These are phyloP conservation scores for Rhizopogon vinicolor DNA, from an alignment of 768 basidiomycete species.

Conservation along the genomic window DNA sequence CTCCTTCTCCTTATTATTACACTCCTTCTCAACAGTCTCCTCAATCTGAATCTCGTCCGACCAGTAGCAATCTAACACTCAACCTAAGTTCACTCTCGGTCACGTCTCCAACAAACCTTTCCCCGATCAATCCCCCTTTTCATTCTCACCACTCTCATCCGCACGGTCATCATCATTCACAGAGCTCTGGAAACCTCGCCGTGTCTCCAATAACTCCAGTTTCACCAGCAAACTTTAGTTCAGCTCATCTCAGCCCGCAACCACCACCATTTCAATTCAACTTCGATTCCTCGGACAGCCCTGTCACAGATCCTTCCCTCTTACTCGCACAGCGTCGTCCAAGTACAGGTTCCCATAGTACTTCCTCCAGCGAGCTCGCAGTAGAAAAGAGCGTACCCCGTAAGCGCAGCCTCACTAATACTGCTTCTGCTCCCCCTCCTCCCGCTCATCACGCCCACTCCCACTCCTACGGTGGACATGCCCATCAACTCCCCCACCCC, in stretches of 20 bases:
- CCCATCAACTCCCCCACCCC: slow-evolving; percentile 19
- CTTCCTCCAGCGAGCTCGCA: slow-evolving; percentile 42
- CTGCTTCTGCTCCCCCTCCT: slow-evolving; percentile 29
- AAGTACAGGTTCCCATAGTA: slow-evolving; percentile 31
- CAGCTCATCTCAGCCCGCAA: slow-evolving; percentile 38
- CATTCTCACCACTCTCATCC: slow-evolving; percentile 11
- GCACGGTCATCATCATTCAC: slow-evolving; percentile 18
- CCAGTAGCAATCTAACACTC: slow-evolving; percentile 49
- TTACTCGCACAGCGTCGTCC: slow-evolving; percentile 30
- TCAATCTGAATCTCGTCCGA: slow-evolving; percentile 17
- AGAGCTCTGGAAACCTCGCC: slow-evolving; percentile 16
- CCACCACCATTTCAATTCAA: slow-evolving; percentile 45
- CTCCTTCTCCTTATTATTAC: slow-evolving; percentile 19
- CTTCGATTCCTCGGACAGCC: slow-evolving; percentile 34
- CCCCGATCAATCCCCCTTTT: slow-evolving; percentile 50
- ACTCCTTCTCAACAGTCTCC: slow-evolving; percentile 7
- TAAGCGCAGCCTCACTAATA: slow-evolving; percentile 59
- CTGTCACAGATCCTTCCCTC: slow-evolving; percentile 25
- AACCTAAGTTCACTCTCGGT: slow-evolving; percentile 67
- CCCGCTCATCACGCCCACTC: slow-evolving; percentile 17
- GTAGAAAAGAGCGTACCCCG: slow-evolving; percentile 53
- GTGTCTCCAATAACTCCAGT: slow-evolving; percentile 58
- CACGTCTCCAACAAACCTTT: slow-evolving; percentile 60
- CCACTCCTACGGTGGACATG: slow-evolving; percentile 15
- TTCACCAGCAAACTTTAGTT: slow-evolving; percentile 40